phyloP scores from a whole-genome alignment of 1,139 yeast species.

The Zygoascus meyerae region DNA sequence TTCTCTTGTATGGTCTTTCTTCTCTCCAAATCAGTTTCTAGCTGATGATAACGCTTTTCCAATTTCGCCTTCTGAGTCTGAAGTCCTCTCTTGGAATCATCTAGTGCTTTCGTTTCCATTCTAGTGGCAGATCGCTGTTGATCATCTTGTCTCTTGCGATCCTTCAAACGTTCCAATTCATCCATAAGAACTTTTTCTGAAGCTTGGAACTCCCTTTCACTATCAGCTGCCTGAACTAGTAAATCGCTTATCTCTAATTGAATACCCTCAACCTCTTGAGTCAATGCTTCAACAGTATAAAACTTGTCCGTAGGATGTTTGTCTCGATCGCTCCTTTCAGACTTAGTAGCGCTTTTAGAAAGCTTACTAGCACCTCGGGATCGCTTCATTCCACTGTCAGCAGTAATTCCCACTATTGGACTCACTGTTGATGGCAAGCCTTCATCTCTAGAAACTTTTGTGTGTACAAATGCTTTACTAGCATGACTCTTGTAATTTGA shows the following conservation, averaged over 20 bases:
- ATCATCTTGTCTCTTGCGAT: conserved; percentile 46
- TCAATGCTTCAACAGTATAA: conserved; percentile 45
- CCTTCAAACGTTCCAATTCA: conserved; percentile 41
- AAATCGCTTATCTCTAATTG: conserved; percentile 45
- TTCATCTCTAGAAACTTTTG: conserved; percentile 22
- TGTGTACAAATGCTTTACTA: conserved; percentile 25
- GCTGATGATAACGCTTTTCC: conserved; percentile 24
- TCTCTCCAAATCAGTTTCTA: conserved; percentile 23
- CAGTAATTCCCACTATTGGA: conserved; percentile 9
- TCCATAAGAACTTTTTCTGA: conserved; percentile 37
- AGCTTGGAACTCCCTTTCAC: conserved; percentile 39
- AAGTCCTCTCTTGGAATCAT: conserved; percentile 37
- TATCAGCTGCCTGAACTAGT: conserved; percentile 37
- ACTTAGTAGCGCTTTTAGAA: not conserved
- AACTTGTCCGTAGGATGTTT: conserved; percentile 18
- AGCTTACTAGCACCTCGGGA: conserved; percentile 10
- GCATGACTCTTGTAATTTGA: conserved; percentile 32
- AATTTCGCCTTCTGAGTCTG: conserved; percentile 34
- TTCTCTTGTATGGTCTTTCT: conserved; percentile 18
- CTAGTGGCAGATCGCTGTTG: conserved; percentile 43
- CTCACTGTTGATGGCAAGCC: conserved; percentile 16
- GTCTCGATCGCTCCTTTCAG: conserved; percentile 1
- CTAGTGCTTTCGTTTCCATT: conserved; percentile 46
- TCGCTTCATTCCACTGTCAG: conserved; percentile 8
- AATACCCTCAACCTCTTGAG: conserved; percentile 44